Base-by-base conservation (phyloP, 1,284 basidiomycete genomes). In the Ustilago hordei region DNA sequence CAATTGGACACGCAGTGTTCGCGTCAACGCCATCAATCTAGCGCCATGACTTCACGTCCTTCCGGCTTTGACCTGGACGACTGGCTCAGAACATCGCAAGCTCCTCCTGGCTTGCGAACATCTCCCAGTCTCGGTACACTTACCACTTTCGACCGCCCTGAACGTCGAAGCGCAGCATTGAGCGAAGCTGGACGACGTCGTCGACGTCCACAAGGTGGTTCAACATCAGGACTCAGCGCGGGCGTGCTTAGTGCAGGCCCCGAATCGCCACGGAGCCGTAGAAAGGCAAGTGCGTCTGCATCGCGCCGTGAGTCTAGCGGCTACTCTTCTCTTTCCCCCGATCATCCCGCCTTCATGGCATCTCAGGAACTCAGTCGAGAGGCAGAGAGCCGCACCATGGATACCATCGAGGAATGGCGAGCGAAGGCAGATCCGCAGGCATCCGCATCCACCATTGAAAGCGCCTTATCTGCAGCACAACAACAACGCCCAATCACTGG, bases 321-420 rank as follows among this genome's bases (percentile, higher is more conserved):
- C 50, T 72, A 56, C 53, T 60, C 69, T 19, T 52, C 57, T 8
- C 65, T 72, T 12, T 60, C 63, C 3, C 50, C 67, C 13, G 69
- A 72, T 19, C 69, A 77, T 61, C 69, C 69, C 2, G 75, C 66
- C 17, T 57, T 69, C 41, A 65, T 57, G 60, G 75, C 75, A 8
- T 68, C 70, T 0, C 54, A 63, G 13, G 75, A 78, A 48, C 62
- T 78, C 11, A 70, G 50, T n/a, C 58, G 36, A 48, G 75, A 78
- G 41, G 71, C 71, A 1, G 75, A 55, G 31, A 70, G 58, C 52
- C 60, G 75, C 1, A 53, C 45, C 47, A 64, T 78, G 54, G 75
- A 78, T 56, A 69, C 71, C 13, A 78, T 78, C 55, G 64, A 78
- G 45, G 71, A 78, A 32, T 78, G 75, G 75, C 60, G 71, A 12